These are phyloP conservation scores for Solanum acaule DNA, from an alignment of 257 asterid genomes.

Conservation along the genomic window DNA sequence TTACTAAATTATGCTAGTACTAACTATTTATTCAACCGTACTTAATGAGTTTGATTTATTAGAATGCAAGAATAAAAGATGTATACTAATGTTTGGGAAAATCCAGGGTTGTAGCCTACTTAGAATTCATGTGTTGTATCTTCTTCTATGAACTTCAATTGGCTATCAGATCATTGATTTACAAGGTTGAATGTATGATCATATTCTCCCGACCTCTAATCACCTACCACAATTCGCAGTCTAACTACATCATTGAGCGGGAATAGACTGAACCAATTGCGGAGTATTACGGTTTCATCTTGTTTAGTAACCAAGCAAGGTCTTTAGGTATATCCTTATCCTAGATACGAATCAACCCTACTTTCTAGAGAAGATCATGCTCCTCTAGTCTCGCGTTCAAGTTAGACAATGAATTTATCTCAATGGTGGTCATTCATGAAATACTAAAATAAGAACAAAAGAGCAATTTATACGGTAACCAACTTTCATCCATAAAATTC, in stretches of 20 bases:
- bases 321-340: background rate
- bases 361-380: background rate
- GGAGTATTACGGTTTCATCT: too few relatives aligned
- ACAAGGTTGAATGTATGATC: background rate
- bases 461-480: background rate
- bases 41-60: too few relatives aligned
- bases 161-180: background rate
- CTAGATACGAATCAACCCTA: background rate
- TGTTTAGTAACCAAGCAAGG: background rate
- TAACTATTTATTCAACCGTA: too few relatives aligned
- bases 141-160: background rate
- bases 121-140: background rate
- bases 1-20: background rate
- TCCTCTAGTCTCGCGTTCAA: background rate
- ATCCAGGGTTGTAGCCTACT: background rate
- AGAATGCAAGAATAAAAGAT: background rate
- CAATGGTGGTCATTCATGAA: background rate
- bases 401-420: background rate
- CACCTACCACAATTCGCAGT: background rate
- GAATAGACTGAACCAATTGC: background rate
- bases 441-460: background rate
- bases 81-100: too few relatives aligned
- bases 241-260: background rate
- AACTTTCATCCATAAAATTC: background rate
- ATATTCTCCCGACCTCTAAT: background rate